Conservation (phyloP, 805 yeast species). For the Yamadazyma philogaea region DNA sequence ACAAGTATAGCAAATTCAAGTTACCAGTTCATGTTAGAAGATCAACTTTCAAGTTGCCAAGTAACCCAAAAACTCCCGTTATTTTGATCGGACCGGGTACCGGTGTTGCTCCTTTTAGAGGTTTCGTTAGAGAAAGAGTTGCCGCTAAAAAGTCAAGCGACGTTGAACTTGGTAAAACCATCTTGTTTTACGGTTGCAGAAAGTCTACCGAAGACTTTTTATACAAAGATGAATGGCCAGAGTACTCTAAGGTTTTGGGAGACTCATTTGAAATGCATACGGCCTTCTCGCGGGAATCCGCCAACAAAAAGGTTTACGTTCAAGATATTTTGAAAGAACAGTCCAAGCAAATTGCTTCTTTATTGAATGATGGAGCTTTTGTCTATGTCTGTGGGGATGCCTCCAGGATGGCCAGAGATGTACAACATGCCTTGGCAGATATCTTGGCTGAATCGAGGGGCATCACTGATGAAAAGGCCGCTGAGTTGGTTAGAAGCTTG, state of each 20-base stretch:
- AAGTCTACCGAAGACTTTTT: slow-evolving; percentile 73
- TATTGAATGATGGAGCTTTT: slow-evolving; percentile 70
- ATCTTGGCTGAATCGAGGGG: slow-evolving; percentile 63
- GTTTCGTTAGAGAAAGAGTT: slow-evolving; percentile 87
- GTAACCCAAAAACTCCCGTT: slow-evolving; percentile 77
- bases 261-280: slow-evolving; percentile 66
- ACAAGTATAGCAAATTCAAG: slow-evolving; percentile 48
- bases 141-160: slow-evolving; percentile 36
- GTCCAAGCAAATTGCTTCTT: slow-evolving; percentile 50
- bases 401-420: slow-evolving; percentile 91
- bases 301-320: slow-evolving; percentile 65
- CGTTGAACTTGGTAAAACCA: slow-evolving; percentile 57
- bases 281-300: slow-evolving; percentile 80
- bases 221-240: slow-evolving; percentile 87
- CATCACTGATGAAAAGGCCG: slow-evolving; percentile 65
- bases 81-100: slow-evolving; percentile 98
- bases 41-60: slow-evolving; percentile 90
- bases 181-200: slow-evolving; percentile 88
- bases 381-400: slow-evolving; percentile 98
- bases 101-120: slow-evolving; percentile 98
- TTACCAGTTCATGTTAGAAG: slow-evolving; percentile 92
- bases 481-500: slow-evolving; percentile 71
- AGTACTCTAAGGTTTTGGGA: slow-evolving; percentile 59
- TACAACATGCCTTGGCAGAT: slow-evolving; percentile 62
- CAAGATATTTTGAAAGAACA: slow-evolving; percentile 70